These are phyloP conservation scores for Oemleria cerasiformis DNA, from an alignment of 306 rosid genomes.

Conservation along the genomic window DNA sequence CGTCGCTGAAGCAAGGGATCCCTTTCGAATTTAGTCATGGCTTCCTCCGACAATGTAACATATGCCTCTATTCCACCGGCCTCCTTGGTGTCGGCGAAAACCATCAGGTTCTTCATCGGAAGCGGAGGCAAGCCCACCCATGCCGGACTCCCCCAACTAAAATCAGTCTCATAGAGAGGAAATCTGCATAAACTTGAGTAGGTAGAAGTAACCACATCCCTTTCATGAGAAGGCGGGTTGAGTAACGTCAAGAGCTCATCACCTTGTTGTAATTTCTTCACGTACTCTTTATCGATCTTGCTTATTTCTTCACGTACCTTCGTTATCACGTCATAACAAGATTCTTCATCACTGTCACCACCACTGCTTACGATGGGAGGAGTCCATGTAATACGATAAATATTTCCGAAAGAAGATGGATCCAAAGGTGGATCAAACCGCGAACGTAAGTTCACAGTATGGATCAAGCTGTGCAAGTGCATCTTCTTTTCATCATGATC, in stretches of 20 bases:
- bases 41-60: slow-evolving; percentile 7
- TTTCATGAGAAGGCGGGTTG: not conserved
- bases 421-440: slow-evolving; percentile 13
- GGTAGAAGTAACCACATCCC: not conserved
- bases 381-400: not conserved
- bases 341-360: not conserved
- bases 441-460: slow-evolving; percentile 3
- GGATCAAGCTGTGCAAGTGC: not conserved
- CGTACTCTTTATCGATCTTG: not conserved
- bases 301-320: slow-evolving; percentile 21
- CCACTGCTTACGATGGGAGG: not conserved
- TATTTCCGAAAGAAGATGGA: slow-evolving; percentile 3
- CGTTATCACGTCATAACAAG: slow-evolving; percentile 9
- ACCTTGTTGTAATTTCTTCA: slow-evolving; percentile 5
- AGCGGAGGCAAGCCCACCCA: slow-evolving; percentile 15
- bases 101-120: slow-evolving; percentile 1
- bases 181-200: slow-evolving; percentile 27
- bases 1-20: not conserved
- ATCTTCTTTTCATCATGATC: slow-evolving; percentile 2
- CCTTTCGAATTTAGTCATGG: slow-evolving; percentile 4
- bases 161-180: slow-evolving; percentile 27
- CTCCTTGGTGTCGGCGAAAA: slow-evolving; percentile 5
- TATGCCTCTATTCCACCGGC: slow-evolving; percentile 11
- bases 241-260: not conserved
- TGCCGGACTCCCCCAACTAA: slow-evolving; percentile 33